Percentiles rank a stretch among this genome's conserved stretches.
These are phyloP conservation scores for Sugiyamaella americana DNA, from an alignment of 805 yeast genomes.

Conservation along the genomic window DNA sequence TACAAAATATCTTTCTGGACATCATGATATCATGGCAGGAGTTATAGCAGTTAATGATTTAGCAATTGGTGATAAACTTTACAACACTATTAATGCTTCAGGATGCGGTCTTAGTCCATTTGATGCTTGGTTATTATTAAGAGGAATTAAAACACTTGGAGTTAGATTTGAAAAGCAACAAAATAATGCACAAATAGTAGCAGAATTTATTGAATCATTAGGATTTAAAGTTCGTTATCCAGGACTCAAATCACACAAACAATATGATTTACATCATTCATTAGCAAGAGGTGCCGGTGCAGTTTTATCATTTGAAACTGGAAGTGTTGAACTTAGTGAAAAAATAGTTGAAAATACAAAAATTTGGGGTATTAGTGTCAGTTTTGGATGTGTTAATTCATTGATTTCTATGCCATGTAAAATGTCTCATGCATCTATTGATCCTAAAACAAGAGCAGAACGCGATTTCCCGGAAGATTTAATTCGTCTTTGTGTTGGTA, in stretches of 20 bases:
- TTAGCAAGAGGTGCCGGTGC: conserved; percentile 85
- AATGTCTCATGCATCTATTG: conserved; percentile 97
- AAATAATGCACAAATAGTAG: conserved; percentile 66
- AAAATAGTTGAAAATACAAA: conserved; percentile 68
- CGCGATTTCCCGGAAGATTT: conserved; percentile 91
- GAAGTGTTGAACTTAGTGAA: conserved; percentile 58
- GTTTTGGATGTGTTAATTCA: conserved; percentile 92
- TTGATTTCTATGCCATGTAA: conserved; percentile 88
- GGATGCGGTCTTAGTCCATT: conserved; percentile 92
- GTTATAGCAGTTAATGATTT: conserved; percentile 64
- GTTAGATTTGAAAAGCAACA: conserved; percentile 86
- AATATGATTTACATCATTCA: conserved; percentile 68
- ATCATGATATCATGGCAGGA: conserved; percentile 97
- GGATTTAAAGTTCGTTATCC: conserved; percentile 84
- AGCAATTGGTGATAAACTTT: conserved; percentile 61
- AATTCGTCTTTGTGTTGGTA: conserved; percentile 85
- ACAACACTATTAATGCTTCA: conserved; percentile 76
- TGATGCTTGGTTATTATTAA: conserved; percentile 80
- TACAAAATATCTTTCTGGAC: conserved; percentile 88
- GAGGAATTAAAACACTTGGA: conserved; percentile 86
- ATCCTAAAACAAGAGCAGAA: conserved; percentile 76
- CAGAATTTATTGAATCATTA: conserved; percentile 58
- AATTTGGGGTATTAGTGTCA: conserved; percentile 82
- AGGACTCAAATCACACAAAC: conserved; percentile 77
- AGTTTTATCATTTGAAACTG: conserved; percentile 84